phyloP scores from a whole-genome alignment of 2,329 filamentous ascomycete species.

The Sporothrix variecibatus region DNA sequence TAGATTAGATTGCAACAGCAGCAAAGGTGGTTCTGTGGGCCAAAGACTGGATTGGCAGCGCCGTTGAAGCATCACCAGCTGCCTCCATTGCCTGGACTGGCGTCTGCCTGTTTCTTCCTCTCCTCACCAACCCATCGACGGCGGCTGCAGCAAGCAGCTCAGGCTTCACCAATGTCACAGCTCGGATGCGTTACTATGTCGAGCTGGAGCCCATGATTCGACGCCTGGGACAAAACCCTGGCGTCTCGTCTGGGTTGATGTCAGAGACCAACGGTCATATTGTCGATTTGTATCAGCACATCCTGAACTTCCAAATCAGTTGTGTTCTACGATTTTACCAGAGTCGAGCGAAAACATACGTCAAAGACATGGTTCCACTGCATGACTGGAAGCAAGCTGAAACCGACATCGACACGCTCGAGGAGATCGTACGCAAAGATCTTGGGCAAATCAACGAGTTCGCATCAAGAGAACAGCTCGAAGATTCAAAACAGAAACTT shows the following conservation, averaged over 20 bases:
- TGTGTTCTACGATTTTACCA: conserved; percentile 40
- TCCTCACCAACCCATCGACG: conserved; percentile 40
- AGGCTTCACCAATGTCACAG: conserved; percentile 40
- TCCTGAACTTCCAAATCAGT: conserved; percentile 42
- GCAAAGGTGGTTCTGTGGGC: conserved; percentile 31
- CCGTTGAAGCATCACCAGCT: conserved; percentile 37
- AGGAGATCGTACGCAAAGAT: conserved; percentile 12
- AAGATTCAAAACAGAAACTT: conserved; percentile 8
- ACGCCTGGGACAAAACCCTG: conserved; percentile 23
- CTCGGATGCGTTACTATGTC: conserved; percentile 39
- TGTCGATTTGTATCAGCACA: conserved; percentile 37
- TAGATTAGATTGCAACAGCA: conserved; percentile 31
- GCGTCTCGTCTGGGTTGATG: not conserved
- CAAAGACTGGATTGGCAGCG: conserved; percentile 35
- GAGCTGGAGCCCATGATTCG: conserved; percentile 36
- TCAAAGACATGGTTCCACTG: conserved; percentile 28
- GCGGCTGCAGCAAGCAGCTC: conserved; percentile 17
- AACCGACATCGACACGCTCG: conserved; percentile 16
- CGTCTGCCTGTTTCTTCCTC: conserved; percentile 41
- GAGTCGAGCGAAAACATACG: conserved; percentile 23
- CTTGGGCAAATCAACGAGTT: conserved; percentile 24
- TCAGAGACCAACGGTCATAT: conserved; percentile 30
- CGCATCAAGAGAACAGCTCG: not conserved
- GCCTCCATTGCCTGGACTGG: conserved; percentile 41
- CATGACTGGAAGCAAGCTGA: conserved; percentile 33